These are phyloP conservation scores for Forsythia suspensa DNA, from an alignment of 257 asterid genomes.

Conservation along the genomic window DNA sequence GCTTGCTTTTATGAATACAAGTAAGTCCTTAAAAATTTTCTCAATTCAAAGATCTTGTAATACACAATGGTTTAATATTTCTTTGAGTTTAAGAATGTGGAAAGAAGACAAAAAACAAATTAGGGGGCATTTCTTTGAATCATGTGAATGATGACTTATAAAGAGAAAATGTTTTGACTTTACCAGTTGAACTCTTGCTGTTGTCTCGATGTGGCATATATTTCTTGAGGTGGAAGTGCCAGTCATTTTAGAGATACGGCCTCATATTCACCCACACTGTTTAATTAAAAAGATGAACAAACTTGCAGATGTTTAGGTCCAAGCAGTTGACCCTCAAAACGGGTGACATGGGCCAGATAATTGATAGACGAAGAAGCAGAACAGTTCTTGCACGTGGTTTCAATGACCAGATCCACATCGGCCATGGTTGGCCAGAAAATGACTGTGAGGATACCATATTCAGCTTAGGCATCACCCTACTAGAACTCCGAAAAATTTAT, in stretches of 20 bases:
- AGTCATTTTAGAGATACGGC: background rate
- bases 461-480: constrained; percentile 41
- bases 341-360: constrained; percentile 89
- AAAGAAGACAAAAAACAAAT: background rate
- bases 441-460: constrained; percentile 69
- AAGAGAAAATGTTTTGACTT: too few relatives aligned
- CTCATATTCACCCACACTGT: background rate
- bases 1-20: constrained; percentile 97
- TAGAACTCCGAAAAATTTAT: background rate
- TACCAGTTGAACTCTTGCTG: too few relatives aligned
- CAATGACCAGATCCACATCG: constrained; percentile 73
- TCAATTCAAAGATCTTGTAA: background rate
- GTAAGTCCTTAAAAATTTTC: constrained; percentile 33
- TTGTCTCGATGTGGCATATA: too few relatives aligned
- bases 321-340: constrained; percentile 75
- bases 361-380: constrained; percentile 81
- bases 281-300: background rate
- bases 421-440: constrained; percentile 78
- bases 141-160: too few relatives aligned
- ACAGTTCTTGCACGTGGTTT: constrained; percentile 63
- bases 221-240: too few relatives aligned
- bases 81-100: background rate
- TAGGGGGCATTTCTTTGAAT: too few relatives aligned
- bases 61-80: background rate
- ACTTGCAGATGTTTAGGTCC: constrained; percentile 81